Evolutionary conservation across 1,139 yeast genomes (phyloP).

Genomic region (Lodderomyces elongisporus): DNA sequence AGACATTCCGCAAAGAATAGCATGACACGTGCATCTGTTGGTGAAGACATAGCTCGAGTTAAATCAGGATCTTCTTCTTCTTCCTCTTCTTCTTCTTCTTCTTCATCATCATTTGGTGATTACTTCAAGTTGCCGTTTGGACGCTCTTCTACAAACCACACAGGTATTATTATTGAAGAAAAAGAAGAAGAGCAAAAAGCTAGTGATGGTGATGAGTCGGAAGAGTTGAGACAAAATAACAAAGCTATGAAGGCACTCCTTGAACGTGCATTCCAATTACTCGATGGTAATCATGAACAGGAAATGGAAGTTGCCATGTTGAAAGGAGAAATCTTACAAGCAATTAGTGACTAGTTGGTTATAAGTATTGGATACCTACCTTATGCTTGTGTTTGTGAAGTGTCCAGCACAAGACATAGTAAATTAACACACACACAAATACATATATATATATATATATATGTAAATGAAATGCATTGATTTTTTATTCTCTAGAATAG

Average conservation of each 20-base stretch:
- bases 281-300: neutral
- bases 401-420: too few species aligned
- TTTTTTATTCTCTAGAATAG: too few species aligned
- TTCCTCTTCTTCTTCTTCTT: constrained; percentile 5
- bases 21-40: too few species aligned
- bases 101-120: constrained; percentile 16
- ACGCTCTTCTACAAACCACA: constrained; percentile 8
- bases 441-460: too few species aligned
- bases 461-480: too few species aligned
- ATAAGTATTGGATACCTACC: too few species aligned
- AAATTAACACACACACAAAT: too few species aligned
- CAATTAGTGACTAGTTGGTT: neutral
- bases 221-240: neutral
- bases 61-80: neutral
- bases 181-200: neutral
- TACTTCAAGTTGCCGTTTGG: constrained; percentile 26
- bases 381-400: too few species aligned
- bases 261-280: neutral
- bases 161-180: too few species aligned
- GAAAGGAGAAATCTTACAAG: neutral
- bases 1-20: too few species aligned
- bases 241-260: neutral
- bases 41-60: neutral
- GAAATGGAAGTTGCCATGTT: neutral
- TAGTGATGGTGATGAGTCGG: too few species aligned